Evolutionary conservation across 257 asterid genomes (phyloP).

Genomic region (Rubia yunnanensis): DNA sequence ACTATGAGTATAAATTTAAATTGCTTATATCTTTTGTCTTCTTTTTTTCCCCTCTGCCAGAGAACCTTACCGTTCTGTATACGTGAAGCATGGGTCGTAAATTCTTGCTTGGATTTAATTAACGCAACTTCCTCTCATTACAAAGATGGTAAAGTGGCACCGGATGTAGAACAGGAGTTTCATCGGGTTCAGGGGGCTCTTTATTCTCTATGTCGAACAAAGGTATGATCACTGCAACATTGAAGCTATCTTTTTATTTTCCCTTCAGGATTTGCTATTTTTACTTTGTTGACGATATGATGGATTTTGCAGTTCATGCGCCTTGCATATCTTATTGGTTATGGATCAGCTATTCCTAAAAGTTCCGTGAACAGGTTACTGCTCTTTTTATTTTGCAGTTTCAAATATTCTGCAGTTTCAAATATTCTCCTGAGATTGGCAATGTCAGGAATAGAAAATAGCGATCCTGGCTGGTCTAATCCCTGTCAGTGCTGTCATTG

Average conservation of each 20-base stretch:
- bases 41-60: conserved; percentile 36
- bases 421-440: not conserved
- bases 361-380: conserved; percentile 96
- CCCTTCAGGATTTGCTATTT: not conserved
- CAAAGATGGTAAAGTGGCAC: conserved; percentile 58
- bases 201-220: conserved; percentile 78
- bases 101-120: conserved; percentile 81
- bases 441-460: conserved; percentile 5
- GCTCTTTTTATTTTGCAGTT: conserved; percentile 3
- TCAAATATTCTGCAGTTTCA: not conserved
- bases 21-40: conserved; percentile 12
- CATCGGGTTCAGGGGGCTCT: conserved; percentile 90
- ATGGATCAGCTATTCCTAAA: conserved; percentile 72
- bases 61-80: conserved; percentile 75
- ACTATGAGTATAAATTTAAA: conserved; percentile 1
- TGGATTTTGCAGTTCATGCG: conserved; percentile 84
- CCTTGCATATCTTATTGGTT: conserved; percentile 91
- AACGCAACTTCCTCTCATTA: conserved; percentile 63
- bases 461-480: conserved; percentile 14
- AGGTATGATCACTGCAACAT: conserved; percentile 40
- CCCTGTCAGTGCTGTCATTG: conserved; percentile 6
- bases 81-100: conserved; percentile 98
- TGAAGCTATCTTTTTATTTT: not conserved
- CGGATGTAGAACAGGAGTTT: conserved; percentile 87
- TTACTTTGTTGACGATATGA: conserved; percentile 9